Evolutionary conservation across 2,329 filamentous ascomycete species (phyloP).

Genomic region (Penicillium sp.): DNA sequence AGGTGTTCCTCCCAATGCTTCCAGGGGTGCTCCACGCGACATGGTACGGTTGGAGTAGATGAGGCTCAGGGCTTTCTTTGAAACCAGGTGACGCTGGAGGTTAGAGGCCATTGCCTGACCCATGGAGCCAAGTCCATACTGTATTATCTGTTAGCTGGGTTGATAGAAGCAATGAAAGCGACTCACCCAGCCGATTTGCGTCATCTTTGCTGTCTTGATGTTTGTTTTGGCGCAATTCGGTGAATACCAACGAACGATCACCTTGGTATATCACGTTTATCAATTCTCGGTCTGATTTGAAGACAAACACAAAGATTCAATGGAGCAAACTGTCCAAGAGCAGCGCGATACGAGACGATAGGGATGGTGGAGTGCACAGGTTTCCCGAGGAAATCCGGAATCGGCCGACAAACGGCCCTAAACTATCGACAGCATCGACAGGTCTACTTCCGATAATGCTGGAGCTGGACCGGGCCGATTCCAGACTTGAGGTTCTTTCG

Average conservation of each 20-base stretch:
- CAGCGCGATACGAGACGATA: conserved; percentile 4
- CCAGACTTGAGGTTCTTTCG: not conserved
- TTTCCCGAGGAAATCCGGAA: conserved; percentile 27
- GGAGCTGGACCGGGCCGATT: not conserved
- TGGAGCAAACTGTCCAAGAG: not conserved
- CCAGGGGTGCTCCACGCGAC: conserved; percentile 39
- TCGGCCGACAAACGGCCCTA: conserved; percentile 22
- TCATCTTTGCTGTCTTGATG: conserved; percentile 23
- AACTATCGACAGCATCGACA: not conserved
- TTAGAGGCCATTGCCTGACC: conserved; percentile 49
- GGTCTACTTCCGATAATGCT: not conserved
- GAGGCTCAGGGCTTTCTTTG: conserved; percentile 34
- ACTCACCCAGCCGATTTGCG: conserved; percentile 41
- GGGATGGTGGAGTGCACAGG: conserved; percentile 13
- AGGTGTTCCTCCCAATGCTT: conserved; percentile 37
- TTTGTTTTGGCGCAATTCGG: not conserved
- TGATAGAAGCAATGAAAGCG: not conserved
- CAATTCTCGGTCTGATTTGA: too few relatives aligned
- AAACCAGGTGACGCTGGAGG: conserved; percentile 42
- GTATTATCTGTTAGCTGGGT: conserved; percentile 2
- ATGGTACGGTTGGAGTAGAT: conserved; percentile 47
- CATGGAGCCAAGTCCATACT: conserved; percentile 50
- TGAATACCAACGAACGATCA: too few relatives aligned
- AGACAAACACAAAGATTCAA: too few relatives aligned
- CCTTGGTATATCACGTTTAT: too few relatives aligned